Evolutionary conservation across 208 protist species (phyloP), one percentile per base, ranked within the genome.

Genomic region (Phytomonas serpens): DNA sequence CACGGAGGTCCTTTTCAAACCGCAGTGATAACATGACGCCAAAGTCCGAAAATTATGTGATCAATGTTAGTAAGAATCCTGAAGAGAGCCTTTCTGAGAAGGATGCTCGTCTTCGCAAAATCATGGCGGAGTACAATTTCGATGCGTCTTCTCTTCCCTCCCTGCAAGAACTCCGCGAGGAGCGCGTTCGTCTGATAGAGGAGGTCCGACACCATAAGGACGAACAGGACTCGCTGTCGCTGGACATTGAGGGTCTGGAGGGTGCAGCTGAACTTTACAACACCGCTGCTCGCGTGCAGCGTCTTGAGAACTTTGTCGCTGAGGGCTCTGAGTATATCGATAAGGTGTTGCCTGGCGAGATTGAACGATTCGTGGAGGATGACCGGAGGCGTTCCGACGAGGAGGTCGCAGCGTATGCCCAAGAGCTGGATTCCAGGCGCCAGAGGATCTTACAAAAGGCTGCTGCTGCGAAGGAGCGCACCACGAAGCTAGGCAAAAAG

Each of bases 171-270:
- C 80, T 93, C 63, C 76, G 74, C 9, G 67, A 72, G 52, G 85
- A 90, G 76, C 85, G 87, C 5, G 69, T 79, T 61, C 73, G 74
- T 5, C 79, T 94, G 6, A 73, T 74, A 10, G 74, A 90, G 77
- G 71, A 85, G 68, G 79, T 89, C 47, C 87, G 79, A 64, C 83
- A 91, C 73, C 78, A 87, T 83, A 89, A 92, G 82, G 85, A 94
- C 67, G 85, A 90, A 75, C 85, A 88, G 71, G 85, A 92, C 72
- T 82, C 82, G 11, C 69, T 91, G 29, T 64, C 78, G 27, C 85
- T 87, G 30, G 83, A 93, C 68, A 80, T 93, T 27, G 86, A 93
- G 67, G 74, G 69, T 0, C 67, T 87, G 51, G 78, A 89, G 33
- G 78, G 72, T 13, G 76, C 71, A 9, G 62, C 77, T 13, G 77